Evolutionary conservation across 345 rosid species (phyloP).

Genomic region (Iberis pinnata): DNA sequence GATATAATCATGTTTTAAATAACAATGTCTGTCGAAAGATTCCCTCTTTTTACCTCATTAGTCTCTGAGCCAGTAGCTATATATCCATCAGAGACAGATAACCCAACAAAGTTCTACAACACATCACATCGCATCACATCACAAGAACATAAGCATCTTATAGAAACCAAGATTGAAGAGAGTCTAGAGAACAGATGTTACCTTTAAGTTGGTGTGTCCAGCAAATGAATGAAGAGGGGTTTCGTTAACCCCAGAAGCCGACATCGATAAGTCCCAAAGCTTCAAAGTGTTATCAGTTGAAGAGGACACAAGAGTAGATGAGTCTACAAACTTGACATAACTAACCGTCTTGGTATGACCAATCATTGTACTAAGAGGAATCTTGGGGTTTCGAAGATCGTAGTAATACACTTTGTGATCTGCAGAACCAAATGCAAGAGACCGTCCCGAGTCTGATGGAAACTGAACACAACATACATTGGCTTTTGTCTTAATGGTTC

Average conservation of each 20-base stretch:
- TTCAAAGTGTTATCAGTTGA: conserved; percentile 92
- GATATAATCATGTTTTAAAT: not conserved
- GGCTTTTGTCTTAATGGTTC: conserved; percentile 85
- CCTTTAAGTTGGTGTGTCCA: conserved; percentile 89
- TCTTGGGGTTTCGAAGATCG: conserved; percentile 74
- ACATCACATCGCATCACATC: no score
- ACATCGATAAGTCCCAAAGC: conserved; percentile 88
- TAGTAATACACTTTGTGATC: conserved; percentile 87
- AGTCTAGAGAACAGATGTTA: conserved; percentile 20
- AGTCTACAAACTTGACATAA: conserved; percentile 77
- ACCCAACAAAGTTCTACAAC: conserved; percentile 89
- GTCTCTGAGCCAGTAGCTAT: conserved; percentile 98
- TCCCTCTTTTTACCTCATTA: conserved; percentile 83
- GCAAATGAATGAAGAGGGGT: conserved; percentile 74
- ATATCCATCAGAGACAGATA: conserved; percentile 89
- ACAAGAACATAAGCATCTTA: conserved; percentile 8
- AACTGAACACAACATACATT: conserved; percentile 93
- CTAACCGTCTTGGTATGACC: conserved; percentile 93
- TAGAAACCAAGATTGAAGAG: conserved; percentile 2
- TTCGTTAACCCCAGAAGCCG: conserved; percentile 63
- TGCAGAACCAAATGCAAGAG: conserved; percentile 93
- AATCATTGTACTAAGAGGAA: conserved; percentile 71
- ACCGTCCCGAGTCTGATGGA: conserved; percentile 68
- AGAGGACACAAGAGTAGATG: conserved; percentile 68
- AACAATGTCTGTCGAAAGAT: not conserved